Conservation (phyloP, 257 asterid genomes). For the Capsicum chinense region DNA sequence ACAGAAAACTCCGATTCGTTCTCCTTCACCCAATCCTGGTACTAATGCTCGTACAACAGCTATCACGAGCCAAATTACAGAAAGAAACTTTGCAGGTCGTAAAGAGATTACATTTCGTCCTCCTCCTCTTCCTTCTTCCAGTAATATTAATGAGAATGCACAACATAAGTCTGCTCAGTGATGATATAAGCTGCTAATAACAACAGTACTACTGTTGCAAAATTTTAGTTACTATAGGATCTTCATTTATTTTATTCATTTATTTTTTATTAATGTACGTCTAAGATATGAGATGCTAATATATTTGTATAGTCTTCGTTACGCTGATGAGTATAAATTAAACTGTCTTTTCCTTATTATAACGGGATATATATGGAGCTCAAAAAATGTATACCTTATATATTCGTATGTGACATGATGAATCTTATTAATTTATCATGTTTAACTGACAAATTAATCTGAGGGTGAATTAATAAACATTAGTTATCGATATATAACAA, state of each 20-base stretch:
- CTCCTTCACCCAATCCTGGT: background rate
- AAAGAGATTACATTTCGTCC: background rate
- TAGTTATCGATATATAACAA: background rate
- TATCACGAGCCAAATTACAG: background rate
- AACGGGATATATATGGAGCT: background rate
- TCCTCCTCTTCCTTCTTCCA: constrained; percentile 1
- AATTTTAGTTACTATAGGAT: background rate
- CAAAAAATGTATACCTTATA: background rate
- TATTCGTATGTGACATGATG: background rate
- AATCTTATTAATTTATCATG: background rate
- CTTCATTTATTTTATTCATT: background rate
- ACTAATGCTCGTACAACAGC: background rate
- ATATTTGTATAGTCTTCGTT: background rate
- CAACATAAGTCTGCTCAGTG: background rate
- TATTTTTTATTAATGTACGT: background rate
- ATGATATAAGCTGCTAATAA: background rate
- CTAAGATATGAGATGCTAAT: background rate
- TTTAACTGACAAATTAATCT: background rate
- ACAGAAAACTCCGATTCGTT: background rate
- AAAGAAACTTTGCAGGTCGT: background rate
- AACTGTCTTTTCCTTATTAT: background rate
- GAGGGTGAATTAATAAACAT: background rate
- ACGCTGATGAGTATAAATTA: background rate
- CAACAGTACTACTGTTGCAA: background rate
- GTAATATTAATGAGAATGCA: background rate